These are phyloP conservation scores for Neopestalotiopsis sp. DNA, from an alignment of 2,329 filamentous ascomycete species.

Conservation along the genomic window DNA sequence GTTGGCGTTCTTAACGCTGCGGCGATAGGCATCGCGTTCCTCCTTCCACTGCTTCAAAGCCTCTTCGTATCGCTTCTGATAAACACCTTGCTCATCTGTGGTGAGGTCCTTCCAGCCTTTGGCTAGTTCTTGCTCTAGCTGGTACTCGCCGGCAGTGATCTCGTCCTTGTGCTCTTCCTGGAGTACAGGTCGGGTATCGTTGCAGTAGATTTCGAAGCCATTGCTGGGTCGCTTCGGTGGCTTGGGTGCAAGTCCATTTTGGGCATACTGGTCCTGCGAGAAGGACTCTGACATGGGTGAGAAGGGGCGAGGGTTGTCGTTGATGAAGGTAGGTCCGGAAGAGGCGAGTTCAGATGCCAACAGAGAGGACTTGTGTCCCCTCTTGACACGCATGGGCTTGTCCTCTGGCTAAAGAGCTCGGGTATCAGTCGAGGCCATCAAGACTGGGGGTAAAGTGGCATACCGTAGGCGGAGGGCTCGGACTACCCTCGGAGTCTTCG, in stretches of 20 bases:
- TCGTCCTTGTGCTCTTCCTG: slow-evolving; percentile 51
- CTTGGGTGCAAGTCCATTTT: slow-evolving; percentile 49
- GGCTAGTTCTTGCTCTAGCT: slow-evolving; percentile 61
- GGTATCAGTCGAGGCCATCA: slow-evolving; percentile 28
- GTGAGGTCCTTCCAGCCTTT: slow-evolving; percentile 60
- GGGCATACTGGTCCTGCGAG: slow-evolving; percentile 53
- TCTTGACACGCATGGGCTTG: slow-evolving; percentile 77
- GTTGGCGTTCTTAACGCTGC: slow-evolving; percentile 33
- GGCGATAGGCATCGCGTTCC: slow-evolving; percentile 46
- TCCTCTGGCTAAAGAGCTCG: slow-evolving; percentile 68
- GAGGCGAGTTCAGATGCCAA: slow-evolving; percentile 44
- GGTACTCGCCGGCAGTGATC: slow-evolving; percentile 40
- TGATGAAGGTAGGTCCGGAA: slow-evolving; percentile 50
- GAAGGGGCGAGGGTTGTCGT: slow-evolving; percentile 50
- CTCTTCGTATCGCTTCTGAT: slow-evolving; percentile 48
- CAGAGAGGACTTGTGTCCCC: slow-evolving; percentile 70
- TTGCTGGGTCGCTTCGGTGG: slow-evolving; percentile 49
- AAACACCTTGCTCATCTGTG: slow-evolving; percentile 55
- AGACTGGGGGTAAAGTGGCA: slow-evolving; percentile 35
- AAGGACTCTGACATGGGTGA: slow-evolving; percentile 60
- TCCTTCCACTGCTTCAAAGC: slow-evolving; percentile 48
- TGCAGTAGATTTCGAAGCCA: slow-evolving; percentile 62
- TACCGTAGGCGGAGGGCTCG: slow-evolving; percentile 81
- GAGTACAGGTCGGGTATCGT: slow-evolving; percentile 51
- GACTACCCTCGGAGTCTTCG: slow-evolving; percentile 80